These are phyloP conservation scores for Fusarium buxicola DNA, from an alignment of 2,329 filamentous ascomycete genomes.

Conservation along the genomic window DNA sequence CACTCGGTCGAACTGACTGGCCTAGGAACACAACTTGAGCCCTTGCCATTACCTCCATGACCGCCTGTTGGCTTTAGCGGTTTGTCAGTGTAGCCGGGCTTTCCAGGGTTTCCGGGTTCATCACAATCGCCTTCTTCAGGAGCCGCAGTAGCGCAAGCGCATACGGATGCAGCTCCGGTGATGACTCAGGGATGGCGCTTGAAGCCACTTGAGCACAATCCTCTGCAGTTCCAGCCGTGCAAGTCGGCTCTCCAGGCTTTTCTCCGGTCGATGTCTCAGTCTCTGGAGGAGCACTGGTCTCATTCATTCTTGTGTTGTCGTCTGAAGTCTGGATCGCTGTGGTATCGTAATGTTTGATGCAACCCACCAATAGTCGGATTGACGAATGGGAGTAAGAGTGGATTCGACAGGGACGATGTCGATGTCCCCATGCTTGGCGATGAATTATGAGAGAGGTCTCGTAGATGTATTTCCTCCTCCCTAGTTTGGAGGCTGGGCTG, in stretches of 20 bases:
- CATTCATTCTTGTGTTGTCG: neutral
- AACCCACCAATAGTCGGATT: neutral
- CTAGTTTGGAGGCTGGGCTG: neutral
- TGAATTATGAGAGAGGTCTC: too few species aligned
- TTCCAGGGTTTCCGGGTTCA: too few species aligned
- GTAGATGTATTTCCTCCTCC: neutral
- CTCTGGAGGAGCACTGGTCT: neutral
- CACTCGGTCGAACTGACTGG: too few species aligned
- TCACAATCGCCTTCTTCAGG: neutral
- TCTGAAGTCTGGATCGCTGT: neutral
- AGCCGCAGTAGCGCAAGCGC: slow-evolving; percentile 31
- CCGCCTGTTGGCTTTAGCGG: slow-evolving; percentile 1
- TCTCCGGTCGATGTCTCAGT: neutral
- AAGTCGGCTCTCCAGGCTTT: slow-evolving; percentile 8
- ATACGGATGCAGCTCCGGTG: slow-evolving; percentile 43
- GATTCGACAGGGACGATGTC: too few species aligned
- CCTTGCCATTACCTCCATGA: slow-evolving; percentile 5
- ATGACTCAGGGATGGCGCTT: slow-evolving; percentile 45
- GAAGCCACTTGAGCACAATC: slow-evolving; percentile 45
- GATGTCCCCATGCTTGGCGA: too few species aligned
- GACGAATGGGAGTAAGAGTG: neutral
- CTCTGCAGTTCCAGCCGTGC: slow-evolving; percentile 21
- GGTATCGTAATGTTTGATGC: neutral
- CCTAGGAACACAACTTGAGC: neutral
- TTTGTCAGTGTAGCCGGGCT: neutral